Base-by-base conservation (phyloP, 768 basidiomycete species). In the Boletellus ananas region DNA sequence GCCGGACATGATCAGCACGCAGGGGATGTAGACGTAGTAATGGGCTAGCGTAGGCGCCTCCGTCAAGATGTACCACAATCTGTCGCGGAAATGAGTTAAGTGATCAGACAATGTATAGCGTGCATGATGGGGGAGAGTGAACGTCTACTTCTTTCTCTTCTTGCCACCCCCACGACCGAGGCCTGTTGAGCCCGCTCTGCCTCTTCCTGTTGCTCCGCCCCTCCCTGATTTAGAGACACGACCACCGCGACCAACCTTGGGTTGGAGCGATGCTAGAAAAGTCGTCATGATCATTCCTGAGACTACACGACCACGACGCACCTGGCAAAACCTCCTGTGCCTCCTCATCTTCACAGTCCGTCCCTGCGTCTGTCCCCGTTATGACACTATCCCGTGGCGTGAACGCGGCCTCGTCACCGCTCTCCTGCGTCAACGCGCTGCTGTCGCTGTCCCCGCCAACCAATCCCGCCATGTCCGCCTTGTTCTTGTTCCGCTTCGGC, bases 361-460 rank as follows among this genome's bases (percentile, higher is more conserved):
- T 85, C 10, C 82, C 83, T 8, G 61, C 78, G 57, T 90, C 88
- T 4, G 87, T 87, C 25, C 79, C 85, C 2, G 87, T 88, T 16
- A 81, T 74, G 29, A 81, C 75, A 54, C 86, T 88, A 31, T 80
- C 84, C 59, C 79, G 72, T 1, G 83, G 81, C 9, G 83, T 84
- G 21, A 78, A 81, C 16, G 67, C 72, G 6, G 68, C 70, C 61
- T 91, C 89, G 49, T 90, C 89, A 7, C 82, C 87, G 53, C 87
- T 90, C 65, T 90, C 87, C 62, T 87, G 83, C 4, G 88, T 91
- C 59, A 91, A 64, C 23, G 85, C 89, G 55, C 89, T 90, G 59
- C 86, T 88, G 55, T 90, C 89, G 61, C 89, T 90, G 60, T 91
- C 87, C 1, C 88, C 88, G 13, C 80, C 82, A 2, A 90, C 79